phyloP scores from a whole-genome alignment of 2,329 filamentous ascomycete species.

The Ceratocystiopsis brevicomis region DNA sequence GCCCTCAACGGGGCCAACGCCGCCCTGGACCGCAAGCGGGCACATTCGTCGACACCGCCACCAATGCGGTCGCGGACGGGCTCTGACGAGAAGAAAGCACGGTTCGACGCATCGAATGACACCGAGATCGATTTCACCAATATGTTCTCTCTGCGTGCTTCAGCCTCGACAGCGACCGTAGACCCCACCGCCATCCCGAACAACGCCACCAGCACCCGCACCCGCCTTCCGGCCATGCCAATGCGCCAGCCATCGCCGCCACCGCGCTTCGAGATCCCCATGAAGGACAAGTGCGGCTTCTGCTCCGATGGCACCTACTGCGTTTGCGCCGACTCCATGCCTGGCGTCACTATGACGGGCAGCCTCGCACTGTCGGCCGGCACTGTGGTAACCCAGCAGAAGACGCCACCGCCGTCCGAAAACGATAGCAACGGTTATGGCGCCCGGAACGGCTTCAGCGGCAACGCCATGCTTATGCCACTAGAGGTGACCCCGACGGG shows the following conservation, averaged over 20 bases:
- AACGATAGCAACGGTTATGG: slow-evolving; percentile 24
- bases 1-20: no score
- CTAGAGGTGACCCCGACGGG: slow-evolving; percentile 42
- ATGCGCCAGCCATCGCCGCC: not conserved
- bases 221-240: no score
- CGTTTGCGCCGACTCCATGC: slow-evolving; percentile 47
- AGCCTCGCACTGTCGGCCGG: slow-evolving; percentile 15
- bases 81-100: slow-evolving; percentile 36
- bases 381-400: slow-evolving; percentile 23
- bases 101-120: slow-evolving; percentile 18
- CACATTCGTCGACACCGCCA: slow-evolving; percentile 21
- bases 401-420: slow-evolving; percentile 42
- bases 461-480: slow-evolving; percentile 24
- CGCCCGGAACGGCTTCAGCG: no score
- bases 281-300: slow-evolving; percentile 60
- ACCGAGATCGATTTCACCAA: slow-evolving; percentile 59
- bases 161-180: no score
- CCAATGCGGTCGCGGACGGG: slow-evolving; percentile 17
- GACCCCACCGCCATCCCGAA: not conserved
- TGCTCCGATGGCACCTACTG: slow-evolving; percentile 69
- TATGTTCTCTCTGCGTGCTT: slow-evolving; percentile 24
- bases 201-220: slow-evolving; percentile 1
- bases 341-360: slow-evolving; percentile 16
- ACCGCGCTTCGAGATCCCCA: slow-evolving; percentile 19
- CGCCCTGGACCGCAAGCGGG: slow-evolving; percentile 25